A percentile compares a stretch with the other conserved stretches of the same genome.
Evolutionary conservation across 768 basidiomycete genomes (phyloP).

Genomic region (Mycena amicta): DNA sequence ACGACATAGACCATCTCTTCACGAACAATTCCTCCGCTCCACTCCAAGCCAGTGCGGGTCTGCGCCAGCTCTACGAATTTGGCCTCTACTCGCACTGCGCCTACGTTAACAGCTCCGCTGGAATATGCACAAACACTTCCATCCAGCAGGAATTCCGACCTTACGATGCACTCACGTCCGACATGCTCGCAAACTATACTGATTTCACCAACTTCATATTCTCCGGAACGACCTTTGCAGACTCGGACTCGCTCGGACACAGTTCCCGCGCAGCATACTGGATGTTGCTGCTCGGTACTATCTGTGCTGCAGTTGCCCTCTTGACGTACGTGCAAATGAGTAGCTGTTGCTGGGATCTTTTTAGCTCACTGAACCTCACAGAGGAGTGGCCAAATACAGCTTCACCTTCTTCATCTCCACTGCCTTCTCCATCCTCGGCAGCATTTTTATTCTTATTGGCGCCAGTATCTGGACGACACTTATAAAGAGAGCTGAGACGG

Average conservation of each 20-base stretch:
- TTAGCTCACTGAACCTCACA: constrained; percentile 29
- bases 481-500: constrained; percentile 59
- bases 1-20: constrained; percentile 66
- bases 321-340: constrained; percentile 62
- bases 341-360: constrained; percentile 7
- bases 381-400: constrained; percentile 68
- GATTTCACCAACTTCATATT: constrained; percentile 57
- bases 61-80: constrained; percentile 73
- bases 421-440: constrained; percentile 59
- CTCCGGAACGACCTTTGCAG: constrained; percentile 52
- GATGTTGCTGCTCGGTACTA: constrained; percentile 71
- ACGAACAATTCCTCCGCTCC: constrained; percentile 66
- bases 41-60: constrained; percentile 55
- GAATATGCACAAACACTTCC: constrained; percentile 65
- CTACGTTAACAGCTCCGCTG: constrained; percentile 60
- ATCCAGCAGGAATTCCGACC: constrained; percentile 64
- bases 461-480: constrained; percentile 79
- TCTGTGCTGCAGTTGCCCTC: constrained; percentile 65
- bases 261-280: constrained; percentile 74
- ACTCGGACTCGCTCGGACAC: constrained; percentile 63
- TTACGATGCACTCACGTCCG: constrained; percentile 61
- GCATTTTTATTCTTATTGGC: constrained; percentile 65
- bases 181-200: constrained; percentile 70
- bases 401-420: constrained; percentile 71
- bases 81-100: constrained; percentile 84